Evolutionary conservation across 1,284 basidiomycete genomes (phyloP), one percentile per base, ranked within the genome.

Genomic region (Agaricales sp.): DNA sequence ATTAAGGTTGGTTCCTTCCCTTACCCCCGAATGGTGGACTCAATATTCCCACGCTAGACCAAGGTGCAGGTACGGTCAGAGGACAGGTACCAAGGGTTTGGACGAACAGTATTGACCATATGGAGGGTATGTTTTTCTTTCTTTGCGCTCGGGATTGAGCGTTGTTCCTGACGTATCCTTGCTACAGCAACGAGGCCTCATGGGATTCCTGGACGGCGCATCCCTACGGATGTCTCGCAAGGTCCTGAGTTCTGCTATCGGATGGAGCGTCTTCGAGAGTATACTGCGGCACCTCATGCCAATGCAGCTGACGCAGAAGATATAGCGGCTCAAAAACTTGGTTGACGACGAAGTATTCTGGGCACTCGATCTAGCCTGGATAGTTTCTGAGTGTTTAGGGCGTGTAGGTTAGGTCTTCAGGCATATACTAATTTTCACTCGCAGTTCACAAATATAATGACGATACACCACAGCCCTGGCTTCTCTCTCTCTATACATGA

Each of bases 251-350:
- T 92, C 89, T 19, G 87, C 84, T 0, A 92, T 97, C 53, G 91
- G 84, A 0, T 97, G 93, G 93, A 87, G 82, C 1, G 87, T 93
- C 1, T 96, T 94, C 58, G 93, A 95, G 64, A 87, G 81, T 24
- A 63, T 90, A 39, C 67, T 93, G 50, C 78, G 80, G 60, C 8
- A 35, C n/a, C 73, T 79, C 52, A 71, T 79, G 58, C 73, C 71
- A 57, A 69, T 11, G 30, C 30, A 8, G 8, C 8, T 35, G 8
- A n/a, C 30, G 30, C 30, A 35, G 30, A 35, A n/a, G 8, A 11
- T 35, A 35, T 35, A n/a, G n/a, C n/a, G n/a, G n/a, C n/a, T n/a
- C n/a, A n/a, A n/a, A n/a, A n/a, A n/a, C n/a, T n/a, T n/a, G n/a
- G n/a, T n/a, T n/a, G n/a, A n/a, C n/a, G n/a, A n/a, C n/a, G n/a